A percentile compares a stretch with the other conserved stretches of the same genome.
Conservation (phyloP, 139 green algal species). For the Chlamydomonas sphaeroides region DNA sequence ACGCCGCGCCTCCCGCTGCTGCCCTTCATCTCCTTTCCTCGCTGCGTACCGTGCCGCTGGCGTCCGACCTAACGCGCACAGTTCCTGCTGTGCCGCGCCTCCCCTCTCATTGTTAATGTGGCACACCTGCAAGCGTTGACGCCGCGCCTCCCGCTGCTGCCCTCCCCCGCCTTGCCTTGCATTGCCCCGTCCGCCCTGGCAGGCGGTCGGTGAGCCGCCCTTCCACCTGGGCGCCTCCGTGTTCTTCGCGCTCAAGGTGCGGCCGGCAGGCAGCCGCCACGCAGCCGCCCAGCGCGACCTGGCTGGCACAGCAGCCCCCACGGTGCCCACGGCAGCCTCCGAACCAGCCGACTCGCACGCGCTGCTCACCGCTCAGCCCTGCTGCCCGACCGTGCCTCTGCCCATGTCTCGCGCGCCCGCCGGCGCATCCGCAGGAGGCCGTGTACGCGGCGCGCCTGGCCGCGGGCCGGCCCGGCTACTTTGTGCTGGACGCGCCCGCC, state of each 20-base stretch:
- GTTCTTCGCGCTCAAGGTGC: slow-evolving; percentile 90
- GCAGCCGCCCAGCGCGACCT: no score
- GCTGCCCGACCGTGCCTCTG: no score
- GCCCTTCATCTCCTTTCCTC: no score
- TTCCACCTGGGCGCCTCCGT: slow-evolving; percentile 90
- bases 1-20: no score
- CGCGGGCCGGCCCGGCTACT: slow-evolving; percentile 61
- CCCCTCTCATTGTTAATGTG: no score
- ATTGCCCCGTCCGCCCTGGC: background rate
- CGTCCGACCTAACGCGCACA: no score
- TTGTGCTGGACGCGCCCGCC: slow-evolving; percentile 84
- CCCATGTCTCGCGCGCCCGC: no score
- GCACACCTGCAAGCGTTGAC: no score
- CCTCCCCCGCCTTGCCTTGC: no score
- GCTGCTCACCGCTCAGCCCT: background rate
- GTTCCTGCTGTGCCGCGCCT: no score
- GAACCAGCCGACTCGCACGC: background rate
- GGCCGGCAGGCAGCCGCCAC: background rate
- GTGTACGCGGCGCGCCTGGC: slow-evolving; percentile 73
- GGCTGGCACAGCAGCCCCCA: background rate
- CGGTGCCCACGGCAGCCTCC: background rate
- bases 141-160: no score
- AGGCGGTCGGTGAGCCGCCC: slow-evolving; percentile 94
- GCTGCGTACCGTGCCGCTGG: no score
- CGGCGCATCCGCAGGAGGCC: slow-evolving; percentile 75